Conservation (phyloP, 2,329 filamentous ascomycete species). For the Penicillium hordei region DNA sequence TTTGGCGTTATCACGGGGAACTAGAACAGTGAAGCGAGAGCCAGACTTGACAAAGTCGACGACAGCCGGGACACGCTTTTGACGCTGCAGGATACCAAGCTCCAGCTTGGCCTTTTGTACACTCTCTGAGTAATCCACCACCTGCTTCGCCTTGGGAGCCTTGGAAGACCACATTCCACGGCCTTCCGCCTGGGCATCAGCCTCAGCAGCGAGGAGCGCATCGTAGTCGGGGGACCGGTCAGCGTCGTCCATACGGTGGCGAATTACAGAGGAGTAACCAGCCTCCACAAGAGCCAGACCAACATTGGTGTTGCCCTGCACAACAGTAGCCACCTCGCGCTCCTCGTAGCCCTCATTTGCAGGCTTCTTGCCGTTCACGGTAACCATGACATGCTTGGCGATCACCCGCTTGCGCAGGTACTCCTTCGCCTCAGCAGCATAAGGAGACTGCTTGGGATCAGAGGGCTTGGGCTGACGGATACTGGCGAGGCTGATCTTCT, state of each 20-base stretch:
- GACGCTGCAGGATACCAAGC: conserved; percentile 79
- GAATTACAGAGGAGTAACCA: conserved; percentile 89
- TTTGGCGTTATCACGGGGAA: conserved; percentile 91
- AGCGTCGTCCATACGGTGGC: conserved; percentile 90
- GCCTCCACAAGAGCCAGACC: conserved; percentile 83
- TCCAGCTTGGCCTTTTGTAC: conserved; percentile 95
- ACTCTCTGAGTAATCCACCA: conserved; percentile 86
- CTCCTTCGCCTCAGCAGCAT: conserved; percentile 91
- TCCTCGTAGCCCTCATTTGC: conserved; percentile 89
- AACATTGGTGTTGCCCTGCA: conserved; percentile 80
- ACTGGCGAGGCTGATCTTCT: conserved; percentile 88
- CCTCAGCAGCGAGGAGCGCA: conserved; percentile 48
- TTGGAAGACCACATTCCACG: conserved; percentile 97
- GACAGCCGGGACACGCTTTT: conserved; percentile 87
- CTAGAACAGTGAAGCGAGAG: conserved; percentile 85
- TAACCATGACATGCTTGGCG: conserved; percentile 89
- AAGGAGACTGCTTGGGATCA: conserved; percentile 83
- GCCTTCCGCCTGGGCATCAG: conserved; percentile 73
- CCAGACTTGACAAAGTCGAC: conserved; percentile 99
- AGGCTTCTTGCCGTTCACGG: conserved; percentile 85
- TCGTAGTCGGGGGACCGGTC: conserved; percentile 95
- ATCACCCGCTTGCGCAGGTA: conserved; percentile 91
- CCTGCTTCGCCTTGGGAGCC: conserved; percentile 76
- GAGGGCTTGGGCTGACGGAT: conserved; percentile 87
- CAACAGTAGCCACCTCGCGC: conserved; percentile 88